Percentiles rank a stretch among this genome's conserved stretches.
Conservation (phyloP, 495 filamentous ascomycete genomes). For the Parathielavia appendiculata region DNA sequence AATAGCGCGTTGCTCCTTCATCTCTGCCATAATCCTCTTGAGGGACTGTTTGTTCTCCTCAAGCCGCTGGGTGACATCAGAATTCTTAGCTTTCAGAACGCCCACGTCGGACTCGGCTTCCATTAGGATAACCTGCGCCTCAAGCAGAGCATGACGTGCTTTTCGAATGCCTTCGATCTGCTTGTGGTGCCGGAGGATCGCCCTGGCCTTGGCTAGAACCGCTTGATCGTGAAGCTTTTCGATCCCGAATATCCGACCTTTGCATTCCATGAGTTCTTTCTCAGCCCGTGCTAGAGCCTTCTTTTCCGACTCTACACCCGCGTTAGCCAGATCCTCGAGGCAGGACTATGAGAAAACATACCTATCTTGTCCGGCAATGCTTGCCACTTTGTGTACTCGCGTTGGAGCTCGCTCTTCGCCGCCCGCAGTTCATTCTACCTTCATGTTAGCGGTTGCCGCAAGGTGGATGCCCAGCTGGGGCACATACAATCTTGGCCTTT, state of each 20-base stretch:
- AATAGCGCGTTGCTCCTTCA: constrained; percentile 26
- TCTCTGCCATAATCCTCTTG: constrained; percentile 16
- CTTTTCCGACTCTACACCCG: constrained; percentile 48
- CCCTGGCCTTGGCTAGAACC: constrained; percentile 56
- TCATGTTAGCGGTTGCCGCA: constrained; percentile 22
- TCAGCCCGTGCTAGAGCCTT: constrained; percentile 41
- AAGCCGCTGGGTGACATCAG: constrained; percentile 51
- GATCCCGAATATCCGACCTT: constrained; percentile 27
- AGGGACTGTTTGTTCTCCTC: constrained; percentile 35
- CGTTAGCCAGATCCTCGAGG: constrained; percentile 20
- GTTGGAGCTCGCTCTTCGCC: constrained; percentile 53
- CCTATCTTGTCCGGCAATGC: constrained; percentile 66
- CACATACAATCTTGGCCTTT: constrained; percentile 32
- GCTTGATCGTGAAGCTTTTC: constrained; percentile 48
- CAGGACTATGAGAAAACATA: constrained; percentile 28
- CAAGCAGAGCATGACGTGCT: constrained; percentile 58
- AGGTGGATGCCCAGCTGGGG: not conserved
- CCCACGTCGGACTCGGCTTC: constrained; percentile 78
- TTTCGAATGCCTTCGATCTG: constrained; percentile 55
- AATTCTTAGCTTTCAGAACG: constrained; percentile 56
- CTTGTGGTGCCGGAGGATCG: constrained; percentile 55
- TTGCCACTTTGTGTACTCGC: constrained; percentile 54
- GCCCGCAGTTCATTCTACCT: constrained; percentile 30
- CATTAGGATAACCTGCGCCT: constrained; percentile 60
- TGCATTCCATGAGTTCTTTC: constrained; percentile 33